Percentiles rank a stretch among this genome's conserved stretches.
Conservation (phyloP, 2,329 filamentous ascomycete species). For the Fusarium multiceps region DNA sequence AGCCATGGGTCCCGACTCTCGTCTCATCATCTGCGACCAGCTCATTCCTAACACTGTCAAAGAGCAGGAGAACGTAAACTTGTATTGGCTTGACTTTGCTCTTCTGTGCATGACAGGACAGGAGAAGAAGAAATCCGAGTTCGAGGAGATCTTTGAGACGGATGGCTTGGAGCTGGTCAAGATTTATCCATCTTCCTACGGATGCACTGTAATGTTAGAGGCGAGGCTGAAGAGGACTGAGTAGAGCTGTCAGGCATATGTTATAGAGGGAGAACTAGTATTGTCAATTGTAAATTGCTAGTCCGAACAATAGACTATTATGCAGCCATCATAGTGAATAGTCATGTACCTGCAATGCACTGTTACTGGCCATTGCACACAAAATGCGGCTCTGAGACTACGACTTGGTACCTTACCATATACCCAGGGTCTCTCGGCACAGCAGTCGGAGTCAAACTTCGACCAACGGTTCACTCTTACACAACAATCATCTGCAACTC, state of each 20-base stretch:
- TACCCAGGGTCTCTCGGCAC: not conserved
- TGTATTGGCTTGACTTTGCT: slow-evolving; percentile 50
- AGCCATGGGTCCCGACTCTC: slow-evolving; percentile 49
- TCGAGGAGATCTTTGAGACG: slow-evolving; percentile 47
- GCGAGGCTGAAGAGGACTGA: slow-evolving; percentile 39
- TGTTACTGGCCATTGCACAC: not conserved
- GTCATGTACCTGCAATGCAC: not conserved
- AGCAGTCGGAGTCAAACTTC: not conserved
- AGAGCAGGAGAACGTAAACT: slow-evolving; percentile 39
- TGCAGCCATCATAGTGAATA: not conserved
- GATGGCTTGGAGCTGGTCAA: slow-evolving; percentile 50
- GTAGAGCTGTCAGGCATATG: not conserved
- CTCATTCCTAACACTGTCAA: slow-evolving; percentile 49
- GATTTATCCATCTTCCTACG: slow-evolving; percentile 47
- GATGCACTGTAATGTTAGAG: slow-evolving; percentile 50
- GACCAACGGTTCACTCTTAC: not conserved
- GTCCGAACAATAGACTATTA: not conserved
- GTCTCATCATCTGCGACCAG: slow-evolving; percentile 51
- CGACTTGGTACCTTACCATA: no score
- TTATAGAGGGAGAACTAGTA: no score
- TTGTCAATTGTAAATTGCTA: no score
- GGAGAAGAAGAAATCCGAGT: slow-evolving; percentile 49
- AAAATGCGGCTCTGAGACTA: not conserved
- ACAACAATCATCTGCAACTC: not conserved
- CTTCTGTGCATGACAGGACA: slow-evolving; percentile 49